A percentile compares a stretch with the other conserved stretches of the same genome.
phyloP scores from a whole-genome alignment of 805 yeast genomes.

The Clavispora phyllophila region DNA sequence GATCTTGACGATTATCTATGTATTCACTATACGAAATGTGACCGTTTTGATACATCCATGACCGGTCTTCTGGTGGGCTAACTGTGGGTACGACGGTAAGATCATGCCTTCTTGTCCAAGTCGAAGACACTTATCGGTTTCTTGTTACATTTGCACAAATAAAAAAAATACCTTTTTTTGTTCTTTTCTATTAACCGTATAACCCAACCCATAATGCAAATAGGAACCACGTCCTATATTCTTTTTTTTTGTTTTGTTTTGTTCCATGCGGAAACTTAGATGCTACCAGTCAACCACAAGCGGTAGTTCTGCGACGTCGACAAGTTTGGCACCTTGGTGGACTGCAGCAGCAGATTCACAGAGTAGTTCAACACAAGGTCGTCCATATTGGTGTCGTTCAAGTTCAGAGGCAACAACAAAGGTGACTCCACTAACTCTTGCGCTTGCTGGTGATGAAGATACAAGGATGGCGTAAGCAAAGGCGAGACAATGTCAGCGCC shows the following conservation, averaged over 20 bases:
- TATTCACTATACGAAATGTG: neutral
- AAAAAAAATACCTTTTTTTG: neutral
- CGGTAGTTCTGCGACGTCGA: constrained; percentile 36
- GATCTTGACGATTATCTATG: neutral
- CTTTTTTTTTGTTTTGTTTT: neutral
- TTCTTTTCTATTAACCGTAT: neutral
- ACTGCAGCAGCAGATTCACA: constrained; percentile 13
- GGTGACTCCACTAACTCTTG: constrained; percentile 19
- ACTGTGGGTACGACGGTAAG: no score
- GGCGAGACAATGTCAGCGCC: constrained; percentile 29
- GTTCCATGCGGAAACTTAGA: constrained; percentile 1
- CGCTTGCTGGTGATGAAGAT: constrained; percentile 19
- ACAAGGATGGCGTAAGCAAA: constrained; percentile 32
- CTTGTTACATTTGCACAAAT: no score
- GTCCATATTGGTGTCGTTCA: constrained; percentile 18
- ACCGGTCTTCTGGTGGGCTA: no score
- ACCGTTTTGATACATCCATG: no score
- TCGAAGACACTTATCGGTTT: no score
- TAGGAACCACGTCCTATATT: neutral
- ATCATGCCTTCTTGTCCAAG: no score
- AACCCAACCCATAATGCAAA: constrained; percentile 2
- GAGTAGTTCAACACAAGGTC: constrained; percentile 33
- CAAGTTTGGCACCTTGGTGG: constrained; percentile 8
- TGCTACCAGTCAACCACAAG: constrained; percentile 32
- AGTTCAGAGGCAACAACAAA: constrained; percentile 18